A percentile compares a stretch with the other conserved stretches of the same genome.
These are phyloP conservation scores for Lichtheimia hyalospora DNA, from an alignment of 371 early-diverging fungal genomes.

Conservation along the genomic window DNA sequence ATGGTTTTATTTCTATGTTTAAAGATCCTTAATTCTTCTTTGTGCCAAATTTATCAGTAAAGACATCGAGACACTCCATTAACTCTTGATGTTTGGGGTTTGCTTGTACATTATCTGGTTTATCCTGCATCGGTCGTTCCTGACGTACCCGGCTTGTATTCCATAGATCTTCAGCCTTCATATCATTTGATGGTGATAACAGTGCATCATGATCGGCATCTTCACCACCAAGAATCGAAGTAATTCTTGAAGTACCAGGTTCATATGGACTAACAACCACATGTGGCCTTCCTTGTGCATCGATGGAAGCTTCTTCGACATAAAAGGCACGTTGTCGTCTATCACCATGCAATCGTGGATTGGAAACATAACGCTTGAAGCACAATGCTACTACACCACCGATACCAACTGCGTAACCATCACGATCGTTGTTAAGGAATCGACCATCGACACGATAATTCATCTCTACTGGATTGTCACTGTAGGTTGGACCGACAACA, in stretches of 20 bases:
- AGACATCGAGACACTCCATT: conserved; percentile 7
- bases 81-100: conserved; percentile 18
- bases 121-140: conserved; percentile 1
- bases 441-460: conserved; percentile 64
- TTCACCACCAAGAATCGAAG: conserved; percentile 6
- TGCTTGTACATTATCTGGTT: conserved; percentile 12
- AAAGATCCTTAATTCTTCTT: not conserved
- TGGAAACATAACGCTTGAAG: conserved; percentile 31
- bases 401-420: conserved; percentile 62
- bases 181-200: not conserved
- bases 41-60: no score
- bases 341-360: conserved; percentile 22
- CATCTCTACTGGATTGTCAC: conserved; percentile 25
- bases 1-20: no score
- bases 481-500: conserved; percentile 37
- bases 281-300: conserved; percentile 61
- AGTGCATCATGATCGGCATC: not conserved
- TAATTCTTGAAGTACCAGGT: conserved; percentile 3
- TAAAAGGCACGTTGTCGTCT: conserved; percentile 60
- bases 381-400: conserved; percentile 66
- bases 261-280: conserved; percentile 35
- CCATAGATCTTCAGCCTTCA: conserved; percentile 24
- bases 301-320: conserved; percentile 61
- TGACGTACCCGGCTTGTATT: no score
- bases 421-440: conserved; percentile 47